phyloP scores from a whole-genome alignment of 2,329 filamentous ascomycete genomes.

The Bimuria novae-zelandiae region DNA sequence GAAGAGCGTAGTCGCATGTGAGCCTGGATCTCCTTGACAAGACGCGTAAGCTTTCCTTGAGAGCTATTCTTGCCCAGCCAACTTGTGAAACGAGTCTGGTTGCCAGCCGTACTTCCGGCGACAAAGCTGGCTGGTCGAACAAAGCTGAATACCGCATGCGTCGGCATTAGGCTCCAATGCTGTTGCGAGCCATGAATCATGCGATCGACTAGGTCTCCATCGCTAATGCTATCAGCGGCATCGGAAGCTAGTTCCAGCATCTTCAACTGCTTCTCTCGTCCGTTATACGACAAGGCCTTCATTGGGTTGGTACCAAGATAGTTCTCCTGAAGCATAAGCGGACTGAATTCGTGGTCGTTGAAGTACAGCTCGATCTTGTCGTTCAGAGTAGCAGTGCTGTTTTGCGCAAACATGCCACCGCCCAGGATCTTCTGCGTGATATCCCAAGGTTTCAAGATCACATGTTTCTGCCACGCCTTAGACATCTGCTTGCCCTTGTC shows the following conservation, averaged over 20 bases:
- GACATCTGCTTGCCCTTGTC: constrained; percentile 92
- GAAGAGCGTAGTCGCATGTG: constrained; percentile 93
- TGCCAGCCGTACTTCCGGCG: constrained; percentile 71
- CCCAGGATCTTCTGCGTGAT: constrained; percentile 92
- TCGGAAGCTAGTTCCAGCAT: constrained; percentile 83
- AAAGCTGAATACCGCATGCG: constrained; percentile 93
- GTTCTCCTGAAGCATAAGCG: constrained; percentile 97
- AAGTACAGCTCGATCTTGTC: constrained; percentile 99
- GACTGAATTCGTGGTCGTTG: constrained; percentile 98
- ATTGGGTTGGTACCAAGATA: constrained; percentile 85
- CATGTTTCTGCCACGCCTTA: constrained; percentile 97
- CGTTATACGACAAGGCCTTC: constrained; percentile 63
- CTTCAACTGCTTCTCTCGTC: constrained; percentile 75
- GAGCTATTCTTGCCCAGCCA: constrained; percentile 98
- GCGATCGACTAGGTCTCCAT: constrained; percentile 91
- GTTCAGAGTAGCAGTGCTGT: constrained; percentile 85
- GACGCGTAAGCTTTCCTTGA: constrained; percentile 70
- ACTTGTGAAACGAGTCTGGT: constrained; percentile 75
- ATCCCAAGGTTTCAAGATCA: constrained; percentile 96
- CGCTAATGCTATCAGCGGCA: constrained; percentile 94
- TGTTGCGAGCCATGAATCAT: constrained; percentile 99
- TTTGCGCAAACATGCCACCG: constrained; percentile 80
- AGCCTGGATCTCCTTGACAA: constrained; percentile 90
- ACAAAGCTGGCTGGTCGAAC: constrained; percentile 88
- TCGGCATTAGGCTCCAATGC: constrained; percentile 97